Conservation (phyloP, 176 grass and related monocot species). For the Carex cristatella region DNA sequence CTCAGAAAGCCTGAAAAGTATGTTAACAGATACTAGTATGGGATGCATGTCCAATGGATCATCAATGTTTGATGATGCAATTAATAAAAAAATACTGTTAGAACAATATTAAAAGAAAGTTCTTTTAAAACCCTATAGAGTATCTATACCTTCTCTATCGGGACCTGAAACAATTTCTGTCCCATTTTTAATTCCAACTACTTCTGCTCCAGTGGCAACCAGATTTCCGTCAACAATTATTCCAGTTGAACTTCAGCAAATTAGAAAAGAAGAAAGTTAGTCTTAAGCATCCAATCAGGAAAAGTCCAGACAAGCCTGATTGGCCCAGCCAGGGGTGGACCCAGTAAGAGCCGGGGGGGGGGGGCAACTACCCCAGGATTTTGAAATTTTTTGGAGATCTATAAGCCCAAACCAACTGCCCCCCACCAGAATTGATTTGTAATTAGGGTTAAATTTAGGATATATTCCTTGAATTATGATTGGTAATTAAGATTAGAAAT, state of each 20-base stretch:
- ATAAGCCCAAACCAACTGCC: no score
- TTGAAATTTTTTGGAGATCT: no score
- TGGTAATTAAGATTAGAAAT: no score
- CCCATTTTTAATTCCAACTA: constrained; percentile 51
- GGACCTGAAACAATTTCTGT: constrained; percentile 77
- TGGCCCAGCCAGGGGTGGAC: not conserved
- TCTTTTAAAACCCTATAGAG: not conserved
- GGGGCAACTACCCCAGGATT: no score
- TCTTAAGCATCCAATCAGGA: not conserved
- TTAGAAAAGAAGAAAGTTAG: constrained; percentile 16
- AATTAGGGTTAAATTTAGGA: no score
- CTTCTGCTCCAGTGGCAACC: constrained; percentile 47
- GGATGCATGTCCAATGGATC: not conserved
- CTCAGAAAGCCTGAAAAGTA: constrained; percentile 43
- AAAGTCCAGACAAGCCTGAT: not conserved
- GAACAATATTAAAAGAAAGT: not conserved
- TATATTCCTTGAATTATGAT: no score
- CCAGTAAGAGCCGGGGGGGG: no score
- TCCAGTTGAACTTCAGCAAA: constrained; percentile 53
- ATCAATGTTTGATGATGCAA: constrained; percentile 7
- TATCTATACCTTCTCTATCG: constrained; percentile 57
- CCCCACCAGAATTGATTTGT: no score
- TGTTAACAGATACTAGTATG: not conserved
- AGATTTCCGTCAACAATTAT: constrained; percentile 75
- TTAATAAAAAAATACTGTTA: not conserved